Evolutionary conservation across 768 basidiomycete species (phyloP), one percentile per base, ranked within the genome.

Genomic region (Russula earlei): DNA sequence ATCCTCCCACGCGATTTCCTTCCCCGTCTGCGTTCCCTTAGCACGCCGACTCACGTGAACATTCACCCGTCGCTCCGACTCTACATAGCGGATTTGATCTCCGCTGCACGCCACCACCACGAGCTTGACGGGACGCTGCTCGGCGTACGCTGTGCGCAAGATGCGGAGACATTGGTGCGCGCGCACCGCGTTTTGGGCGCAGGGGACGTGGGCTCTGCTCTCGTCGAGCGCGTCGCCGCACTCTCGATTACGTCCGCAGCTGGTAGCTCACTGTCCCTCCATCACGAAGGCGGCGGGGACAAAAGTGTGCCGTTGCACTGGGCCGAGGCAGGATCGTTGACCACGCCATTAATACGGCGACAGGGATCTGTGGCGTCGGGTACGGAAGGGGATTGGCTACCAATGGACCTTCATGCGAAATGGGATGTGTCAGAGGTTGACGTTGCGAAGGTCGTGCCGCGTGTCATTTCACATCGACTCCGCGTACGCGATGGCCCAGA

Each of bases 351-450:
- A 44, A 15, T 40, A 11, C 29, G 47, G 42, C 49, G 25, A 22
- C 24, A 37, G 11, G 25, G 14, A 44, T 52, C 51, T 11, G 27
- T 12, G 19, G 36, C 34, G 36, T 29, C 36, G 45, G 45, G 38
- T 6, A 17, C 6, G 14, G 42, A 45, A 33, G 49, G 48, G 11
- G 53, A 46, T 33, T 63, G 56, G 40, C 24, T 63, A 51, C 54
- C 59, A n/a, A 47, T 50, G n/a, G 56, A 62, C 49, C 66, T 68
- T 22, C 63, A 66, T 48, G 62, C 63, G 25, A 63, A 67, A 42
- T 62, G 84, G 59, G 84, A 85, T 55, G 81, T 86, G 4, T 83
- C 83, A 5, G 85, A 87, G 66, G 82, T 82, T 54, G 85, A 91
- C 62, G 75, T 87, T 59, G 84, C 84, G 54, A 76, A 85, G 56